Conservation (phyloP, 2,329 filamentous ascomycete genomes). For the Colletotrichum sp. region DNA sequence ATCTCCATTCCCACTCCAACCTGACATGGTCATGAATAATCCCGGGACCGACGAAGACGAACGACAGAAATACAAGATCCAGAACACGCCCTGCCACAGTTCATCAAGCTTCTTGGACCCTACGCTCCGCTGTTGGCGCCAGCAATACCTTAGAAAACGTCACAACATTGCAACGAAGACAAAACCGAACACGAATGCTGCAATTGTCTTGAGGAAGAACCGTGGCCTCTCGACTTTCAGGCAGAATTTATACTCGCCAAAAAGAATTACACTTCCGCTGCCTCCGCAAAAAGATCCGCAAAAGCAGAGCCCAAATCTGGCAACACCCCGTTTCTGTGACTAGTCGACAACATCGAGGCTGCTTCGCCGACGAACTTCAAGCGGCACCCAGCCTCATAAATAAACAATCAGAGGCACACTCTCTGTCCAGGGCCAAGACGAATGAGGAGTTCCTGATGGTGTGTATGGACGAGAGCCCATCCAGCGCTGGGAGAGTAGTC, state of each 20-base stretch:
- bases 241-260: neutral
- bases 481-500: neutral
- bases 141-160: neutral
- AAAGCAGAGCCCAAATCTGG: neutral
- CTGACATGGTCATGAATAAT: neutral
- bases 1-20: too few relatives aligned
- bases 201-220: neutral
- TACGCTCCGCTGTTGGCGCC: rapidly evolving
- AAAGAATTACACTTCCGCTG: too few relatives aligned
- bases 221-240: neutral
- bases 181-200: too few relatives aligned
- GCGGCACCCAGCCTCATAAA: neutral
- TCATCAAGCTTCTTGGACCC: neutral
- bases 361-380: neutral
- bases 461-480: neutral
- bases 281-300: neutral
- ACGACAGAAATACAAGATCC: neutral
- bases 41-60: rapidly evolving
- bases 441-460: neutral
- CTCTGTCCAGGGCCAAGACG: neutral
- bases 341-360: rapidly evolving
- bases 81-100: too few relatives aligned
- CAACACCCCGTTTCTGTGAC: rapidly evolving
- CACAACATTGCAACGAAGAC: neutral
- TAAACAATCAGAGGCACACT: neutral